These are phyloP conservation scores for Metschnikowia kunwiensis DNA, from an alignment of 805 yeast species.

Conservation along the genomic window DNA sequence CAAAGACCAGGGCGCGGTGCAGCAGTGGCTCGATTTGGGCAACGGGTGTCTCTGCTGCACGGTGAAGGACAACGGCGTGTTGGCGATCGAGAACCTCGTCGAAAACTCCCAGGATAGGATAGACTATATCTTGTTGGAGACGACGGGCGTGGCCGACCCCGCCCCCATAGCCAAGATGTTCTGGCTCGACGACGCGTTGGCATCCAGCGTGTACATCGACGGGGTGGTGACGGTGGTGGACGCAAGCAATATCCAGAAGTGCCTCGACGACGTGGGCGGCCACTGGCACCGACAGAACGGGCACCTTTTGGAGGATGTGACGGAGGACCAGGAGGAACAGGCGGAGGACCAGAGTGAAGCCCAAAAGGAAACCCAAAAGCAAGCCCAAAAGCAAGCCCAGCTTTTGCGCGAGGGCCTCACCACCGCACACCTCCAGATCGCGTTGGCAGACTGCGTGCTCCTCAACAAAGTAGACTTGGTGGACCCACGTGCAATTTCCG, in stretches of 20 bases:
- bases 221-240: slow-evolving; percentile 90
- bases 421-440: slow-evolving; percentile 86
- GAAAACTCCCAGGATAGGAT: slow-evolving; percentile 67
- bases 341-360: too few relatives aligned
- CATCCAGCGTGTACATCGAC: slow-evolving; percentile 82
- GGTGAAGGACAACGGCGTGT: slow-evolving; percentile 90
- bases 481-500: slow-evolving; percentile 23
- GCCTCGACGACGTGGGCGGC: slow-evolving; percentile 69
- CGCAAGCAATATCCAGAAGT: slow-evolving; percentile 57
- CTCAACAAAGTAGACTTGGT: slow-evolving; percentile 72
- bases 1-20: slow-evolving; percentile 48
- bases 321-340: slow-evolving; percentile 18
- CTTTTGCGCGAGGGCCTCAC: slow-evolving; percentile 49
- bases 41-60: slow-evolving; percentile 97
- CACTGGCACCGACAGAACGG: slow-evolving; percentile 56
- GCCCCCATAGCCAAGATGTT: slow-evolving; percentile 97
- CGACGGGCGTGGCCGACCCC: slow-evolving; percentile 97
- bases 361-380: slow-evolving; percentile 21
- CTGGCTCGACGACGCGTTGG: slow-evolving; percentile 91
- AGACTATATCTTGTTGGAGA: slow-evolving; percentile 89
- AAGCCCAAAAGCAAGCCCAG: slow-evolving; percentile 32
- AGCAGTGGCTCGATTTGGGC: slow-evolving; percentile 95
- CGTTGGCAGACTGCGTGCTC: slow-evolving; percentile 80
- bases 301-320: slow-evolving; percentile 23
- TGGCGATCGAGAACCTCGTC: slow-evolving; percentile 86